phyloP scores from a whole-genome alignment of 208 protist species.

The Plasmodiophora brassicae region DNA sequence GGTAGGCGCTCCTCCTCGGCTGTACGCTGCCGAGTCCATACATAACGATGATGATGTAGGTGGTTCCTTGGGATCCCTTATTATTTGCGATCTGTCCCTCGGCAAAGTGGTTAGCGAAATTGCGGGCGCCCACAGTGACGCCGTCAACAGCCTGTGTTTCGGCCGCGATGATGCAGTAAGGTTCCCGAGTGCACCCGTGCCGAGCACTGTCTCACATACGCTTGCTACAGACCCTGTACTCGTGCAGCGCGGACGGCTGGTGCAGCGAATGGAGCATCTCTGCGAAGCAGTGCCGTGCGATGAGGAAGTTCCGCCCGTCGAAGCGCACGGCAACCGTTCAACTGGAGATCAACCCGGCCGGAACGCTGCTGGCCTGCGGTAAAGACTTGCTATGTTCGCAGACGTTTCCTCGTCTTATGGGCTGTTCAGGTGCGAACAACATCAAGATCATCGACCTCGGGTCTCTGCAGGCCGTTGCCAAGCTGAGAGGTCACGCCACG shows the following conservation, averaged over 20 bases:
- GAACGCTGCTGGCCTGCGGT: slow-evolving; percentile 15
- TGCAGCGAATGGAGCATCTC: not conserved
- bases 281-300: not conserved
- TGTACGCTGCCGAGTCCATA: not conserved
- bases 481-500: not conserved
- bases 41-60: not conserved
- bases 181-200: not conserved
- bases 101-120: not conserved
- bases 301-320: not conserved
- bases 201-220: not conserved
- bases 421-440: not conserved
- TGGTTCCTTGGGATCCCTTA: not conserved
- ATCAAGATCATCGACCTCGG: not conserved
- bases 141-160: not conserved
- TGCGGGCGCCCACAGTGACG: not conserved
- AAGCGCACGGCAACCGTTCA: not conserved
- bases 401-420: not conserved
- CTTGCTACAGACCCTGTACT: not conserved
- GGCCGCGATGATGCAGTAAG: not conserved
- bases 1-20: not conserved
- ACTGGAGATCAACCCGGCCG: not conserved
- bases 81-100: not conserved
- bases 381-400: not conserved
- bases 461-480: not conserved
- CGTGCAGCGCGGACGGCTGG: not conserved